Evolutionary conservation across 139 green algal species (phyloP).

Genomic region (Haematococcus lacustris): DNA sequence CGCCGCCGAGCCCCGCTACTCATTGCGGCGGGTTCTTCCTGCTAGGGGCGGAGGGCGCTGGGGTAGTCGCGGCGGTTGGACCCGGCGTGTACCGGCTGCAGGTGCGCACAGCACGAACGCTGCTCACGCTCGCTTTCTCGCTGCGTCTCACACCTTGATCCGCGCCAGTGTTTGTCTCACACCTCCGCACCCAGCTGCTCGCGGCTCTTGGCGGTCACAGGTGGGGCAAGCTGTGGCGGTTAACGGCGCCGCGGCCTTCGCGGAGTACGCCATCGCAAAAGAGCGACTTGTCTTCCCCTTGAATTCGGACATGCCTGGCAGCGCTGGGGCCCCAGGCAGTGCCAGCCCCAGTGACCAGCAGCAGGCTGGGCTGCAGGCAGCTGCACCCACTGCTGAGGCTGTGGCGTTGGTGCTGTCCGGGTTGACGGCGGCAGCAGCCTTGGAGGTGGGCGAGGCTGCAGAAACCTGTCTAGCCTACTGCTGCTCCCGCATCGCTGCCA

Average conservation of each 20-base stretch:
- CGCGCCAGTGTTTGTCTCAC: too few relatives aligned
- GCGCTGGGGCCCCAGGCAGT: too few relatives aligned
- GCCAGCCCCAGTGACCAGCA: neutral
- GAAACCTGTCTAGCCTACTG: too few relatives aligned
- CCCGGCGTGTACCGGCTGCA: conserved; percentile 4
- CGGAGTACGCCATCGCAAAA: conserved; percentile 35
- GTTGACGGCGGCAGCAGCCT: conserved; percentile 36
- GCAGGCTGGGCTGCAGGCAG: neutral
- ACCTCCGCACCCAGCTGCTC: too few relatives aligned
- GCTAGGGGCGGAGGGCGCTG: conserved; percentile 53
- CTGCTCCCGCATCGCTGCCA: too few relatives aligned
- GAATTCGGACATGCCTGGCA: neutral
- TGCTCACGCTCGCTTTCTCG: too few relatives aligned
- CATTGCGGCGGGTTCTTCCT: too few relatives aligned
- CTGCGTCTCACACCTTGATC: too few relatives aligned
- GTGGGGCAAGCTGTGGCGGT: conserved; percentile 43
- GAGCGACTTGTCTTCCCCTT: conserved; percentile 15
- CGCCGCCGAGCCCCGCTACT: too few relatives aligned
- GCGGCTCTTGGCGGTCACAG: conserved; percentile 25
- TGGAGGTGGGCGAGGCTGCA: conserved; percentile 22
- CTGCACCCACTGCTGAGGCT: conserved; percentile 23
- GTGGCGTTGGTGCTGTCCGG: conserved; percentile 39
- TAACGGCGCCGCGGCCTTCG: conserved; percentile 32
- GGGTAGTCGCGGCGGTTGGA: conserved; percentile 41
- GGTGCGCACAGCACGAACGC: too few relatives aligned